Evolutionary conservation across 2,329 filamentous ascomycete species (phyloP).

Genomic region (Chalara sp.): DNA sequence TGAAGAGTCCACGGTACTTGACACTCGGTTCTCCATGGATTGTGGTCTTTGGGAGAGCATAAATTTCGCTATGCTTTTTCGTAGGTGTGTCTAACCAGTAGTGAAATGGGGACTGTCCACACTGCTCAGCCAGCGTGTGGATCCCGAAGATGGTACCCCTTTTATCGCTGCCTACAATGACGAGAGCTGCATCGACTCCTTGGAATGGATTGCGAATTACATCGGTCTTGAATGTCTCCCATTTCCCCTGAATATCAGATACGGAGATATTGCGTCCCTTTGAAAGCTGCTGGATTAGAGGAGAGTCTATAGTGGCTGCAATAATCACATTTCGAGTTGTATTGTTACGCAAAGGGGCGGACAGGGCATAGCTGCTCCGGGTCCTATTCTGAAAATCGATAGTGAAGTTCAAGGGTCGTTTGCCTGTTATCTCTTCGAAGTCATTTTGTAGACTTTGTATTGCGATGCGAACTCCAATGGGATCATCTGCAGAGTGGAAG

Average conservation of each 20-base stretch:
- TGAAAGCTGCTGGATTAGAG: too few relatives aligned
- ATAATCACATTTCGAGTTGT: conserved; percentile 52
- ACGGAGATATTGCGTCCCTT: too few relatives aligned
- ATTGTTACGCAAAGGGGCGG: conserved; percentile 25
- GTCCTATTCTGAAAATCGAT: too few relatives aligned
- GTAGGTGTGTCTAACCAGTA: conserved; percentile 47
- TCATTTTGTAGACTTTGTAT: too few relatives aligned
- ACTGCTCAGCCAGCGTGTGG: conserved; percentile 65
- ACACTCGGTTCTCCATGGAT: conserved; percentile 43
- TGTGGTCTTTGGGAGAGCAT: conserved; percentile 35
- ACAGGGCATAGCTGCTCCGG: conserved; percentile 34
- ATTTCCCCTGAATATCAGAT: conserved; percentile 31
- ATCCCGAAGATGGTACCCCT: conserved; percentile 63
- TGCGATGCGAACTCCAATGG: too few relatives aligned
- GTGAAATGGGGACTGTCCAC: conserved; percentile 60
- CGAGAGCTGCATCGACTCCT: conserved; percentile 48
- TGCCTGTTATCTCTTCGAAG: too few relatives aligned
- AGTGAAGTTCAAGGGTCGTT: too few relatives aligned
- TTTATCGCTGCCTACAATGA: conserved; percentile 60
- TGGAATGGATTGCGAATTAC: conserved; percentile 49
- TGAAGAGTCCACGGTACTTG: conserved; percentile 50
- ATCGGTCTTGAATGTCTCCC: conserved; percentile 60
- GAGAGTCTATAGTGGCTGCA: conserved; percentile 54
- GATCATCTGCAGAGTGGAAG: too few relatives aligned
- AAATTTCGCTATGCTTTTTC: conserved; percentile 36